Evolutionary conservation across 148 eudicot genomes (phyloP).

Genomic region (Nepenthes gracilis): DNA sequence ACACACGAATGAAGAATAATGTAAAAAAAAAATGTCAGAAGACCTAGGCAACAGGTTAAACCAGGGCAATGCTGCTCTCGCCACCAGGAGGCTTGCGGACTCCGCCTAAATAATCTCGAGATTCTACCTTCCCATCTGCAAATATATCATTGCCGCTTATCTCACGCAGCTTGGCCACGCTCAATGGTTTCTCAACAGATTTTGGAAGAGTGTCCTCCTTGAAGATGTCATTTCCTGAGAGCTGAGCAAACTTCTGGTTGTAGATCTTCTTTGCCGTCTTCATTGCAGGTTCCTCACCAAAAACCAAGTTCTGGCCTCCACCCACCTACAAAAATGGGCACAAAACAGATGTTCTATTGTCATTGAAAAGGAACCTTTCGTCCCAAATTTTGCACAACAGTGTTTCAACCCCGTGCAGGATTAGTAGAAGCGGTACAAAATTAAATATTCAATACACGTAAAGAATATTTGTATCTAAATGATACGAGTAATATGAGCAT

Average conservation of each 20-base stretch:
- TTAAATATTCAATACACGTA: no score
- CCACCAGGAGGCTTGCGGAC: conserved; percentile 99
- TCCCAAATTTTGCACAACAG: no score
- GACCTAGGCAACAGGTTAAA: conserved; percentile 19
- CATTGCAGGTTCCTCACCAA: conserved; percentile 30
- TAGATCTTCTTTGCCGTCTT: conserved; percentile 87
- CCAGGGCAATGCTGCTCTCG: conserved; percentile 90
- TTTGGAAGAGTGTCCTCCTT: conserved; percentile 42
- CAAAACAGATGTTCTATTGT: background rate
- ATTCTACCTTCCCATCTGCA: conserved; percentile 76
- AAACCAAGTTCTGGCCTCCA: conserved; percentile 8
- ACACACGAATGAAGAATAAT: no score
- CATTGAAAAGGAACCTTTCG: no score
- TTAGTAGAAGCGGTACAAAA: no score
- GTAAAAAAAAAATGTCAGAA: no score
- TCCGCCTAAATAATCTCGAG: conserved; percentile 79
- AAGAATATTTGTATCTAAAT: no score
- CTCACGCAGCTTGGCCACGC: conserved; percentile 78
- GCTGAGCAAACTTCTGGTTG: conserved; percentile 67
- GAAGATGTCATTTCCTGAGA: conserved; percentile 83
- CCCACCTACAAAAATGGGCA: background rate
- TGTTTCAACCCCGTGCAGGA: no score
- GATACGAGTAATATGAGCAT: no score
- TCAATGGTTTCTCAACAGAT: conserved; percentile 67
- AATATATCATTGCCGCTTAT: conserved; percentile 84